Percentiles rank a stretch among this genome's conserved stretches.
These are phyloP conservation scores for Rubia tinctorum DNA, from an alignment of 305 asterid genomes.

Conservation along the genomic window DNA sequence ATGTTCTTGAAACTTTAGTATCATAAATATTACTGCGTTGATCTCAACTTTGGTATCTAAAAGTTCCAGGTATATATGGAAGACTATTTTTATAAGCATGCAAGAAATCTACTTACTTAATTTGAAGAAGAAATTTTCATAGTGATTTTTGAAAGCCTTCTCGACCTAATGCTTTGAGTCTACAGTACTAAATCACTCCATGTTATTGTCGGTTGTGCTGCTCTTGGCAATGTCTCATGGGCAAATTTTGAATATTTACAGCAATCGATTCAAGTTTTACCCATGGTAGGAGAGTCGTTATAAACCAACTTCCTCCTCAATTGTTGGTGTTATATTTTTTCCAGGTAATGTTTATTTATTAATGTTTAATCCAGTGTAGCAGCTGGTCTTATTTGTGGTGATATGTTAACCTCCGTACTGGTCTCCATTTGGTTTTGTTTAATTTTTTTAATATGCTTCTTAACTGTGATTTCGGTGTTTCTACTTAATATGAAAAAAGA, in stretches of 20 bases:
- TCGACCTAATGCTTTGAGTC: background rate
- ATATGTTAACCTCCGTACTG: no score
- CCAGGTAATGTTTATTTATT: no score
- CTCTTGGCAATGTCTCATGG: background rate
- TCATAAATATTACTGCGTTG: background rate
- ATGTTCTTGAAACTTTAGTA: background rate
- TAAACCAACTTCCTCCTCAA: no score
- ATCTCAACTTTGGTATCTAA: background rate
- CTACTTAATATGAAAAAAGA: no score
- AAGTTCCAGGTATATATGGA: background rate
- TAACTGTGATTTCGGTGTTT: no score
- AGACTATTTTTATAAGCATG: background rate
- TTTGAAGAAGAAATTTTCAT: no score
- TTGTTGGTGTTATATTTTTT: no score
- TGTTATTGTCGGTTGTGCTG: background rate
- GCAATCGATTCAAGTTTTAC: conserved; percentile 92
- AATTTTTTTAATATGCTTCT: no score
- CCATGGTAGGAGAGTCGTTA: conserved; percentile 84
- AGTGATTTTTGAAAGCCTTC: background rate
- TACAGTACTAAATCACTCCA: background rate
- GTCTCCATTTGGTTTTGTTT: no score
- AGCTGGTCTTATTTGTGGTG: no score
- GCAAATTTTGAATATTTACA: conserved; percentile 26
- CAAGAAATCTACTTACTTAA: background rate
- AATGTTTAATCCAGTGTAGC: no score